Base-by-base conservation (phyloP, 1,139 yeast genomes). In the Yamadazyma conglobata region DNA sequence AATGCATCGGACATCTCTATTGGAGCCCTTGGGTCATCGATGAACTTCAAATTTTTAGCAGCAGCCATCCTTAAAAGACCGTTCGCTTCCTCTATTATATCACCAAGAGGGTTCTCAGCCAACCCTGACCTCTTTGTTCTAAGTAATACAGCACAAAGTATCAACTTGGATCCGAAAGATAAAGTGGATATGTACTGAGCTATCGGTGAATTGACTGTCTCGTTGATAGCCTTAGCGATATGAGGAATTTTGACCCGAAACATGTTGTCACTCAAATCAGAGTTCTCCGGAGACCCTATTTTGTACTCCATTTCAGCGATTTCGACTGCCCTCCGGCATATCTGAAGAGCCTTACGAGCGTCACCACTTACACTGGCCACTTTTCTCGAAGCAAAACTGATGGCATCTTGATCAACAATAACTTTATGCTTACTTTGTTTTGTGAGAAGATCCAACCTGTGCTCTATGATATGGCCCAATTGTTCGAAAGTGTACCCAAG, bases 351-450 rank as follows among this genome's bases (percentile, higher is more conserved):
- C 42, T 97, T 68, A 47, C 99, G 70, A 2, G 97, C 98, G 63
- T 91, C 99, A 35, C 99, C 98, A 54, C 93, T 84, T 4, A 91
- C 96, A 59, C 94, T 80, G 6, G 97, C 96, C 25, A 91, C 94
- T 55, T 88, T 88, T 55, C 96, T 73, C 1, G 96, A 78, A 0
- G 96, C 96, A 64, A 84, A 88, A 37, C 82, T 91, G 38, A 89
- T 75, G 0, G 98, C 96, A 51, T 85, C 95, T 15, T 69, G 63
- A 21, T 77, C 76, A 31, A 89, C 69, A 8, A 54, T 50, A 13
- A 75, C 67, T 30, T 64, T 62, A 26, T 55, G 50, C 19, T 50
- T 51, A 39, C 57, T 56, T 21, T 59, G 52, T 32, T 59, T 64
- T 12, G 75, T 68, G 19, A 82, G 54, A 42, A 70, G 65, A 23